Base-by-base conservation (phyloP, 495 filamentous ascomycete species). In the Neurospora hispaniola region DNA sequence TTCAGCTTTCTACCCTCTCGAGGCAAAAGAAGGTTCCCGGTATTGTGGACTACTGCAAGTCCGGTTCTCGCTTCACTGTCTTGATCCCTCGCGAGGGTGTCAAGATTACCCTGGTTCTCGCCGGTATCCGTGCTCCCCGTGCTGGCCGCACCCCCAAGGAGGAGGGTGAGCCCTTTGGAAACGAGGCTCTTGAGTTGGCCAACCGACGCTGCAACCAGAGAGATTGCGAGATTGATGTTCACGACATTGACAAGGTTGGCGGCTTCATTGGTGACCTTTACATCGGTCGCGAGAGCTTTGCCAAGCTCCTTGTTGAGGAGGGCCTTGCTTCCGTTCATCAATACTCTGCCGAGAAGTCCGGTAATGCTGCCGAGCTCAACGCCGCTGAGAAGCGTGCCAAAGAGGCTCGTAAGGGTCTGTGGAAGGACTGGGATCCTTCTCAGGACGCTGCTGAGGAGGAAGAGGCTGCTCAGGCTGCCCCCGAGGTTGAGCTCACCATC, bases 201-300 rank as follows among this genome's bases (percentile, higher is more conserved):
- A 93, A 93, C 80, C 90, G 88, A 71, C 90, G 93, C 48, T 93
- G 91, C 82, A 90, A 94, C 84, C 96, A 99, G 85, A 89, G 96
- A 66, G 96, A 99, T 78, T 94, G 97, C 54, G 96, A 98, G 83
- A 93, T 99, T 73, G 94, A 98, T 73, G 90, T 99, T 11, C 92
- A 97, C 81, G 94, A 94, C 78, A 92, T 93, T 71, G 96, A 99
- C 84, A 97, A 97, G 84, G 90, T 93, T 42, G 96, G 96, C 76
- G 96, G 95, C 71, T 99, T 99, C 85, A 97, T 99, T 75, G 96
- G 96, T 69, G 92, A 92, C 18, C 88, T 99, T 3, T 97, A 94
- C 76, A 86, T 98, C 78, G 96, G 94, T 85, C 93, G 94, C 48
- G 94, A 98, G 82, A 98, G 93, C 84, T 95, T 99, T 82, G 93